Evolutionary conservation across 2,329 filamentous ascomycete genomes (phyloP), one percentile per base, ranked within the genome.

Genomic region (Calonectria leucothoes): DNA sequence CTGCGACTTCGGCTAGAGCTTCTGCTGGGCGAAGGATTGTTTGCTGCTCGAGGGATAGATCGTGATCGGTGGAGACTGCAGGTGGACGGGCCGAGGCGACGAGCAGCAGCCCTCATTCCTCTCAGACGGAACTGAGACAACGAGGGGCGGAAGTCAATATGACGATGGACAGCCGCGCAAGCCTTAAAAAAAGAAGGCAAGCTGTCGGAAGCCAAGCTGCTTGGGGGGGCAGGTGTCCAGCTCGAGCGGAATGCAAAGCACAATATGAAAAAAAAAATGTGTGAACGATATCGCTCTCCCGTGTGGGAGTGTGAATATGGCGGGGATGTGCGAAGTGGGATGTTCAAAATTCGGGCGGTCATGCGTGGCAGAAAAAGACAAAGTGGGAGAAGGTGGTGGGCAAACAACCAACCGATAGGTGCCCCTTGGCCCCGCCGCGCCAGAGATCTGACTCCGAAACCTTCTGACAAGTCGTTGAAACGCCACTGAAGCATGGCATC

Each of bases 341-440:
- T 77, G 76, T 71, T 61, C 71, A 76, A 81, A 81, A 78, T 75
- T 76, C 75, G 61, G 74, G 82, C 82, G 82, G 82, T 83, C 72
- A 61, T 25, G 2, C 3, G 1, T 10, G 82, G 82, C 82, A 83
- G 76, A 79, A 82, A 75, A n/a, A 2, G 25, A n/a, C 27, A 12
- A 33, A 14, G 59, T 4, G 39, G 39, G 39, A 33, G 37, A 64
- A 31, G 17, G n/a, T 45, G 37, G 37, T 12, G 6, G 39, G 27
- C 7, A 27, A 27, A 20, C 55, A 27, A 61, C 33, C 55, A 61
- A 61, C 55, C 33, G 23, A 39, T 29, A 27, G 23, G 27, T 61
- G 23, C 55, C 55, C 55, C 55, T n/a, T 39, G 23, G 33, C 55
- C 55, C 55, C 33, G 33, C 55, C 35, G 33, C 55, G 33, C 33